Conservation (phyloP, 2,329 filamentous ascomycete species). For the Sodiomyces alkalinus region DNA sequence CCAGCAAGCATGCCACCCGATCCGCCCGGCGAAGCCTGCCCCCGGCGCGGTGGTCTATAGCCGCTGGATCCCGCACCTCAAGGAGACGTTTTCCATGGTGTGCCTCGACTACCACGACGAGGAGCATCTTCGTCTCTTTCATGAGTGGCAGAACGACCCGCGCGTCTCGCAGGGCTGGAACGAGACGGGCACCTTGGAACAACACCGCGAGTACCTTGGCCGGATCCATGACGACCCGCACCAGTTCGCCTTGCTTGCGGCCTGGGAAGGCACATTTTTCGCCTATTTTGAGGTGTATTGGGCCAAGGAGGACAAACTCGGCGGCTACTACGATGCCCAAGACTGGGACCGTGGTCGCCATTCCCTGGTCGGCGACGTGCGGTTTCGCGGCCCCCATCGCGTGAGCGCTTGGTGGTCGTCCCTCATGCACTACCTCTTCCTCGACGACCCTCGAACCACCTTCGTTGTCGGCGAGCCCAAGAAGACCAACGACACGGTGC, state of each 20-base stretch:
- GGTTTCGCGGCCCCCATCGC: constrained; percentile 44
- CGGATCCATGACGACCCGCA: constrained; percentile 57
- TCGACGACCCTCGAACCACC: constrained; percentile 43
- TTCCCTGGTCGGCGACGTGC: constrained; percentile 41
- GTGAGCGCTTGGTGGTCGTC: constrained; percentile 47
- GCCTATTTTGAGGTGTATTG: constrained; percentile 74
- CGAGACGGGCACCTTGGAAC: constrained; percentile 58
- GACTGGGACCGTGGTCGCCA: constrained; percentile 45
- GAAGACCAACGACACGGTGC: constrained; percentile 51
- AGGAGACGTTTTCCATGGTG: constrained; percentile 66
- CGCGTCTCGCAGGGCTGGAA: constrained; percentile 71
- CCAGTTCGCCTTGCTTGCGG: constrained; percentile 52
- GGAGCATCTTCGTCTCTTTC: constrained; percentile 55
- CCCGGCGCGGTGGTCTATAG: constrained; percentile 62
- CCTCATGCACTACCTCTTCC: constrained; percentile 46
- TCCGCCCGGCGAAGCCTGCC: constrained; percentile 54
- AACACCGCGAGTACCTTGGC: constrained; percentile 58
- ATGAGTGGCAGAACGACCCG: constrained; percentile 72
- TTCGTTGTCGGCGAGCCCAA: constrained; percentile 55
- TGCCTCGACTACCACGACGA: constrained; percentile 50
- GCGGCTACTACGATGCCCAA: constrained; percentile 37
- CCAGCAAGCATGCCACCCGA: constrained; percentile 51
- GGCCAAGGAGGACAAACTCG: constrained; percentile 48
- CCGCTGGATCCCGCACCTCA: constrained; percentile 60
- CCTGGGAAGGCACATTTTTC: constrained; percentile 56